A percentile compares a stretch with the other conserved stretches of the same genome.
Conservation (phyloP, 352 stramenopile species). For the Globisporangium emineosum region DNA sequence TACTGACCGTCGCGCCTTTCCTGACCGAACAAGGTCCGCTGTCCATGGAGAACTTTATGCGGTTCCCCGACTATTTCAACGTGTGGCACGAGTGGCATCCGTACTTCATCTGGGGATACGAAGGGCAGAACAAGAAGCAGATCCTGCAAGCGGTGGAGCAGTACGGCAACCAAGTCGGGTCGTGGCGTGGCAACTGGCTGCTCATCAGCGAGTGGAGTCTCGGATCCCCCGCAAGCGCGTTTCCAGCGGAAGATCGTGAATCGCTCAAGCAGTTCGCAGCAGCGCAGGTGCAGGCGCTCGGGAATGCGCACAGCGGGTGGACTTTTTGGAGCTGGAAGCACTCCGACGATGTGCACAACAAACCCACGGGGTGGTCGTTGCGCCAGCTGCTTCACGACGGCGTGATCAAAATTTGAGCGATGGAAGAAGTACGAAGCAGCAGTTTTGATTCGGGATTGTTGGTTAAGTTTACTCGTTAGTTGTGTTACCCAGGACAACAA, state of each 20-base stretch:
- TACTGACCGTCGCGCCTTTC: conserved; percentile 49
- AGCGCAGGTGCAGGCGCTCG: conserved; percentile 57
- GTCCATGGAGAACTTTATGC: conserved; percentile 37
- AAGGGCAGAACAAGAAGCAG: conserved; percentile 51
- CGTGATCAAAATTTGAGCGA: conserved; percentile 26
- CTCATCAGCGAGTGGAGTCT: conserved; percentile 86
- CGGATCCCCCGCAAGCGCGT: conserved; percentile 51
- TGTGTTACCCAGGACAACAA: neutral
- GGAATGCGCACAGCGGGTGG: conserved; percentile 68
- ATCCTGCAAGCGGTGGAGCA: conserved; percentile 51
- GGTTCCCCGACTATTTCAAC: conserved; percentile 36
- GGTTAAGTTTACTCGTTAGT: neutral
- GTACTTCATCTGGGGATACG: conserved; percentile 68
- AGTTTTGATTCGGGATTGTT: too few species aligned
- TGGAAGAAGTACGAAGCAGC: neutral
- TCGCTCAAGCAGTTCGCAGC: conserved; percentile 49
- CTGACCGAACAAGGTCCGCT: conserved; percentile 46
- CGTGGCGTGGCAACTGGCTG: conserved; percentile 70
- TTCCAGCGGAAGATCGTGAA: conserved; percentile 42
- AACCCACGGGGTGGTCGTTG: conserved; percentile 69
- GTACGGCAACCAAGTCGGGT: conserved; percentile 51
- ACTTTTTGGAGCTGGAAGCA: conserved; percentile 87
- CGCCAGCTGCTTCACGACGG: conserved; percentile 75
- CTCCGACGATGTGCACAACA: conserved; percentile 53
- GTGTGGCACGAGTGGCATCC: conserved; percentile 53